Evolutionary conservation across 805 yeast genomes (phyloP).

Genomic region (Millerozyma acaciae): DNA sequence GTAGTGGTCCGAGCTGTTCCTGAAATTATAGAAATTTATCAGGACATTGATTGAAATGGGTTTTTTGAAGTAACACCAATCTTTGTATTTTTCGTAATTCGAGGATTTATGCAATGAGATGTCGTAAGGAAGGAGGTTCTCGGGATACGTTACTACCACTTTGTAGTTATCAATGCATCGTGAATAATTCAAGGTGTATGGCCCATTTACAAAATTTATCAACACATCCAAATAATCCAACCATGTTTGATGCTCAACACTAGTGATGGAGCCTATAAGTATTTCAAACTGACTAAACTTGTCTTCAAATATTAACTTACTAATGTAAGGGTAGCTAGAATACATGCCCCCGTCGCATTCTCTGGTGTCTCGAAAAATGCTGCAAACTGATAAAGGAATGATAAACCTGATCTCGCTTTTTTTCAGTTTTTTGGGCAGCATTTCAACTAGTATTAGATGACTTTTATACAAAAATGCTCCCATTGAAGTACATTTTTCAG

Average conservation of each 20-base stretch:
- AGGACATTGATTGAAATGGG: conserved; percentile 5
- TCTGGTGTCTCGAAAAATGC: conserved; percentile 17
- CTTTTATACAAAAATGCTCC: conserved; percentile 48
- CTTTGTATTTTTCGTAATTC: conserved; percentile 2
- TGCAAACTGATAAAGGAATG: conserved; percentile 42
- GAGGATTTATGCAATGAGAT: conserved; percentile 7
- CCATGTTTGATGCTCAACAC: conserved; percentile 42
- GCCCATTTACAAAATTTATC: conserved; percentile 25
- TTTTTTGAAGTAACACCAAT: conserved; percentile 13
- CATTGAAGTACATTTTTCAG: conserved; percentile 10
- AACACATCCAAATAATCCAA: conserved; percentile 18
- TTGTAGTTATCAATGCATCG: conserved; percentile 2
- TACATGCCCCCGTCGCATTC: conserved; percentile 27
- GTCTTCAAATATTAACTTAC: conserved; percentile 48
- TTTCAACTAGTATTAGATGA: conserved; percentile 39
- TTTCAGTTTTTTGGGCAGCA: conserved; percentile 10
- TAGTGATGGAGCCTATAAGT: conserved; percentile 27
- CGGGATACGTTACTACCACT: conserved; percentile 13
- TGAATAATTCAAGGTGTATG: conserved; percentile 17
- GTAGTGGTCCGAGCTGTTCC: neutral
- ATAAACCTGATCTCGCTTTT: conserved; percentile 40
- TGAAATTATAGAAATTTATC: conserved; percentile 6
- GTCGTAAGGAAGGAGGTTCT: conserved; percentile 15
- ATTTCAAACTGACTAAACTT: conserved; percentile 42
- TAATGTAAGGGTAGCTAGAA: conserved; percentile 24